Evolutionary conservation across 768 basidiomycete genomes (phyloP).

Genomic region (Sarcodon aspratus): DNA sequence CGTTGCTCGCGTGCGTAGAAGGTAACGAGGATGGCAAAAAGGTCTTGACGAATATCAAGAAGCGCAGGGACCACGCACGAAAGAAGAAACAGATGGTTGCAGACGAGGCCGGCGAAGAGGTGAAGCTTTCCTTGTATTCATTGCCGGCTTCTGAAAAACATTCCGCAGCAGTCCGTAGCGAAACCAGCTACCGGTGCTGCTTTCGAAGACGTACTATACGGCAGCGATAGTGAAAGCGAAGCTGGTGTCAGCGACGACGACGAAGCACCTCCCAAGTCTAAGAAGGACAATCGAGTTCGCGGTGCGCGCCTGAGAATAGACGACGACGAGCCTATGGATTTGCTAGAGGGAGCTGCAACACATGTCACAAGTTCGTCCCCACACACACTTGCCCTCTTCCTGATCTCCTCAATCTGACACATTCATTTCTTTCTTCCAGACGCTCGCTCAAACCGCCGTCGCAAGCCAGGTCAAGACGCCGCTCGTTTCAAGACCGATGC

Average conservation of each 20-base stretch:
- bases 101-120: slow-evolving; percentile 47
- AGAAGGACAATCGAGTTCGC: slow-evolving; percentile 24
- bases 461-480: slow-evolving; percentile 81
- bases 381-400: neutral
- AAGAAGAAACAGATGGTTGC: slow-evolving; percentile 57
- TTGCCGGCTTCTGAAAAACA: slow-evolving; percentile 1
- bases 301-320: slow-evolving; percentile 72
- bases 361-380: slow-evolving; percentile 52
- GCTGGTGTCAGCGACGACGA: slow-evolving; percentile 48
- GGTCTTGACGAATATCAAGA: slow-evolving; percentile 89
- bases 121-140: slow-evolving; percentile 20
- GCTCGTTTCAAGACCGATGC: slow-evolving; percentile 80
- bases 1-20: slow-evolving; percentile 60
- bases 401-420: neutral
- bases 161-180: slow-evolving; percentile 16
- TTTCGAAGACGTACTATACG: slow-evolving; percentile 95
- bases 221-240: slow-evolving; percentile 85
- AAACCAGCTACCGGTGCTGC: slow-evolving; percentile 57
- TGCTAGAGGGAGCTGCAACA: slow-evolving; percentile 70
- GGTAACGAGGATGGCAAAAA: slow-evolving; percentile 72
- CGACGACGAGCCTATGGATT: slow-evolving; percentile 91
- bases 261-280: slow-evolving; percentile 22
- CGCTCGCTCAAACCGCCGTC: slow-evolving; percentile 32
- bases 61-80: slow-evolving; percentile 89
- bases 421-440: slow-evolving; percentile 19